Base-by-base conservation (phyloP, 2,329 filamentous ascomycete genomes). In the Ilyonectria destructans region DNA sequence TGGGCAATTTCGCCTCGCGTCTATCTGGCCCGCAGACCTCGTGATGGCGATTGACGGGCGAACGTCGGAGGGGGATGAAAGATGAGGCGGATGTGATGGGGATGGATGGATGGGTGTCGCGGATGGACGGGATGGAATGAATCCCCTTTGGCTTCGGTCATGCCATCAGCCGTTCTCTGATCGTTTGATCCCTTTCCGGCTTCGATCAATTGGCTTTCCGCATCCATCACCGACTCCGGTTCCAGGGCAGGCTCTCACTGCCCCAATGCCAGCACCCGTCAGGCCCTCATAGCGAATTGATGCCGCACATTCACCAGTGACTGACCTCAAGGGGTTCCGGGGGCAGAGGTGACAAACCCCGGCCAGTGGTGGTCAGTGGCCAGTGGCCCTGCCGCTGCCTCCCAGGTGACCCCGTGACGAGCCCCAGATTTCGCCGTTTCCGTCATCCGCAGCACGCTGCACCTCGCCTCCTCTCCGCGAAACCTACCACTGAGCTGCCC, bases 391-490 rank as follows among this genome's bases (percentile, higher is more conserved):
- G 68, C 56, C 40, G 61, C 67, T 69, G 72, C 62, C 63, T 49
- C 55, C 64, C 72, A 68, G 68, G 68, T 75, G 74, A 71, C 71
- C 70, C 67, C 74, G 72, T 65, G 67, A 72, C 48, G 68, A 73
- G 63, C 67, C 69, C 73, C 72, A 74, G 69, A 65, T 71, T 75
- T 72, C 67, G 62, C 68, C n/a, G 26, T 26, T 26, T 26, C 46
- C 63, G 73, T 75, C 74, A 75, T 75, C 69, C 72, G 68, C 69
- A 74, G 66, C 48, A 66, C 60, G 46, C 73, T 75, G 74, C 74
- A 75, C 70, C 67, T 74, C 74, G 72, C 66, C 74, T 75, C 72
- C 72, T 69, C 58, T 58, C 45, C 45, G 58, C 51, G 49, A 67
- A 72, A 69, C 67, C 69, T 69, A 58, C 74, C 74, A 75, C 59